Evolutionary conservation across 805 yeast genomes (phyloP).

Genomic region (Pichia cabralensis): DNA sequence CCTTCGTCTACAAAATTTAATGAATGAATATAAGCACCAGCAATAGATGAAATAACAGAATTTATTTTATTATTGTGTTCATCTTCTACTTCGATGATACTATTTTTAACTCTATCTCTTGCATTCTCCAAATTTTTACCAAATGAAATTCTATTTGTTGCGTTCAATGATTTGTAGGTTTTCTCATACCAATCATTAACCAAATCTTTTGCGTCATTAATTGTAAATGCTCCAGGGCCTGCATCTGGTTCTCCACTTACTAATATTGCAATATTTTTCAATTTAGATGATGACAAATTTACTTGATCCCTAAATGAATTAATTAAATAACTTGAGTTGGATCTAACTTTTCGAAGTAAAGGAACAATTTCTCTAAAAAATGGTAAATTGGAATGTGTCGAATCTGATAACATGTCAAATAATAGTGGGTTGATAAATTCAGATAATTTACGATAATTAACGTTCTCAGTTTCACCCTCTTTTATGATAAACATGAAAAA

Average conservation of each 20-base stretch:
- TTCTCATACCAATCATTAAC: constrained; percentile 55
- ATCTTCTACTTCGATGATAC: constrained; percentile 58
- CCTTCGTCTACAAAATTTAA: constrained; percentile 31
- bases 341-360: constrained; percentile 70
- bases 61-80: constrained; percentile 41
- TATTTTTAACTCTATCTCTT: constrained; percentile 50
- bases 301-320: constrained; percentile 72
- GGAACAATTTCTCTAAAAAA: constrained; percentile 80
- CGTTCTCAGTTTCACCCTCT: constrained; percentile 23
- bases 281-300: constrained; percentile 54
- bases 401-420: constrained; percentile 1
- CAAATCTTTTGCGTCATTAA: constrained; percentile 67
- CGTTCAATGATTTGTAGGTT: constrained; percentile 48
- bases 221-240: constrained; percentile 84
- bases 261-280: constrained; percentile 78
- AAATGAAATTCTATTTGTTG: constrained; percentile 62
- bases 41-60: constrained; percentile 62
- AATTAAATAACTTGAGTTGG: constrained; percentile 76
- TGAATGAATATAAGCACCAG: constrained; percentile 43
- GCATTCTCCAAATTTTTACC: constrained; percentile 72
- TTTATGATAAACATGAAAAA: constrained; percentile 23
- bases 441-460: constrained; percentile 15
- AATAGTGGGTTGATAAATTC: constrained; percentile 6
- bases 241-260: constrained; percentile 94
- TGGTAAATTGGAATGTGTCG: constrained; percentile 29